Conservation (phyloP, 2,329 filamentous ascomycete species). For the Colletotrichum musae region DNA sequence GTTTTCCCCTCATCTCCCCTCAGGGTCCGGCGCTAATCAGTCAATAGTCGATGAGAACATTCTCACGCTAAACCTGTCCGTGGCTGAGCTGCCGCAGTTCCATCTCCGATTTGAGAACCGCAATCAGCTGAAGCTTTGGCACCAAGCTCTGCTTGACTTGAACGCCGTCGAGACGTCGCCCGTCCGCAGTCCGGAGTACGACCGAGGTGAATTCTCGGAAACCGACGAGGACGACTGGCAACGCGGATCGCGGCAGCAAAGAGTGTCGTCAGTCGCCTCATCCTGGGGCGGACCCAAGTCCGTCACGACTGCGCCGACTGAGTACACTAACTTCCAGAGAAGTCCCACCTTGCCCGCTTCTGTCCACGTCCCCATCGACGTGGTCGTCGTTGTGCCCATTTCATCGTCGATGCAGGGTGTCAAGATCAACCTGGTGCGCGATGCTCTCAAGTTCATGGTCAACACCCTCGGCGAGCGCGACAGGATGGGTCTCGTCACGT, state of each 20-base stretch:
- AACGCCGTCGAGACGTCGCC: constrained; percentile 78
- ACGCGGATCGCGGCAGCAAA: constrained; percentile 70
- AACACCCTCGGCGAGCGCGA: constrained; percentile 91
- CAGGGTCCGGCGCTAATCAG: constrained; percentile 47
- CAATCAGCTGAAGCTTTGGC: constrained; percentile 90
- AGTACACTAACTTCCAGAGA: constrained; percentile 84
- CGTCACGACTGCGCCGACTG: constrained; percentile 88
- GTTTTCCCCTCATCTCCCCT: constrained; percentile 20
- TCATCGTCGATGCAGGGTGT: constrained; percentile 99
- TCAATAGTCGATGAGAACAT: constrained; percentile 79
- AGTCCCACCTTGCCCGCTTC: constrained; percentile 63
- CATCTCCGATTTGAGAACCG: constrained; percentile 90
- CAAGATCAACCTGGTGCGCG: constrained; percentile 94
- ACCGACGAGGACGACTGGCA: constrained; percentile 92
- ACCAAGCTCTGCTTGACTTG: constrained; percentile 87
- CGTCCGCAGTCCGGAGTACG: constrained; percentile 81
- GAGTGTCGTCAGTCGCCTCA: constrained; percentile 87
- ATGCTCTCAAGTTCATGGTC: constrained; percentile 93
- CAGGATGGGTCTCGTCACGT: constrained; percentile 97
- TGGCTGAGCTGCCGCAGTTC: constrained; percentile 92
- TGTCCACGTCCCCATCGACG: constrained; percentile 91
- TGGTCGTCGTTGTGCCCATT: constrained; percentile 96
- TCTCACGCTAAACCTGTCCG: constrained; percentile 90
- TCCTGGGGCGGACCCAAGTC: constrained; percentile 87
- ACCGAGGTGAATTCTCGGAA: constrained; percentile 82